Evolutionary conservation across 768 basidiomycete genomes (phyloP), one percentile per base, ranked within the genome.

Genomic region (Cytidiella melzeri): DNA sequence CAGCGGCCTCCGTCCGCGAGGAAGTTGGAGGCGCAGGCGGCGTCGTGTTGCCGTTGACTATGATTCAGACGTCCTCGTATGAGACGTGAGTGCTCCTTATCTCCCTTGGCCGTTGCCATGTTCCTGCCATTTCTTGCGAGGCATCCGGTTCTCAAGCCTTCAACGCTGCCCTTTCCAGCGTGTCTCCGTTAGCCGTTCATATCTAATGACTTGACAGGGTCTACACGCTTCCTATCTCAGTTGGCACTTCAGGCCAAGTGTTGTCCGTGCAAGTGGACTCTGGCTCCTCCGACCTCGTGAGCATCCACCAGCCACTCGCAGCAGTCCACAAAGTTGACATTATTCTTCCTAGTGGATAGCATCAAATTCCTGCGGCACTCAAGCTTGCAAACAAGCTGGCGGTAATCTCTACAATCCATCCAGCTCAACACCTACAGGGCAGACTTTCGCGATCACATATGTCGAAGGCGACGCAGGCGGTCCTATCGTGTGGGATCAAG

Each of bases 271-370:
- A 89, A 59, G 75, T 91, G 30, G 88, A 92, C 57, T 87, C 84
- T 0, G 89, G 89, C 24, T 90, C 89, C 0, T 86, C 86, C 0
- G 88, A 92, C 67, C 70, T 88, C 21, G 87, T 88, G 50, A 57
- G 79, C 69, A n/a, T n/a, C n/a, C n/a, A n/a, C n/a, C n/a, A n/a
- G n/a, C n/a, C n/a, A n/a, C n/a, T n/a, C n/a, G n/a, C n/a, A n/a
- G n/a, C n/a, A n/a, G n/a, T n/a, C n/a, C n/a, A n/a, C n/a, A n/a
- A n/a, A n/a, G 24, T 19, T 27, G 38, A 18, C 25, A 6, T 44
- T 38, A 4, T 20, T 43, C 28, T 38, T 37, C 43, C 20, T 53
- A 89, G 87, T 91, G 88, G 88, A 68, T 91, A 40, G 82, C 84
- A 0, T 84, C 84, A 1, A 74, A 72, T 10, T 75, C 78, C 2